These are phyloP conservation scores for Claviceps humidiphila DNA, from an alignment of 2,329 filamentous ascomycete species.

Conservation along the genomic window DNA sequence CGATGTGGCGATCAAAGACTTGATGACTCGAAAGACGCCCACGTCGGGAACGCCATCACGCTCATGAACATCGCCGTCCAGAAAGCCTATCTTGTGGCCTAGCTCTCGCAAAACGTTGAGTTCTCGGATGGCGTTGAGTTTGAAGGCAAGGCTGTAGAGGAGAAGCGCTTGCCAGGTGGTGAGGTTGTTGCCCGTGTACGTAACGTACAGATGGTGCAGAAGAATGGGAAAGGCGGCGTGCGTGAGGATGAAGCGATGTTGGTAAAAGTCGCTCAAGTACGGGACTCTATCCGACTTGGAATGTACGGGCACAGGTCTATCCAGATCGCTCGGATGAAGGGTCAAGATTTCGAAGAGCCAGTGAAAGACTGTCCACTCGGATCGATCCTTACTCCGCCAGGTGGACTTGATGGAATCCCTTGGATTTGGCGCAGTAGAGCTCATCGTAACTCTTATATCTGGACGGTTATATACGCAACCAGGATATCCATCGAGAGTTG, in stretches of 20 bases:
- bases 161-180: conserved; percentile 5
- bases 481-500: background rate
- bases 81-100: conserved; percentile 3
- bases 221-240: conserved; percentile 5
- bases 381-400: conserved; percentile 5
- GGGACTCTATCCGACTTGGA: conserved; percentile 4
- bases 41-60: conserved; percentile 5
- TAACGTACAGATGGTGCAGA: conserved; percentile 3
- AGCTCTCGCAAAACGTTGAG: conserved; percentile 2
- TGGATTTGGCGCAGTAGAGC: background rate
- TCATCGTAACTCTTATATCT: background rate
- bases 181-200: conserved; percentile 5
- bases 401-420: conserved; percentile 7
- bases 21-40: conserved; percentile 2
- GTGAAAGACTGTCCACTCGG: conserved; percentile 5
- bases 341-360: conserved; percentile 5
- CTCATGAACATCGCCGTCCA: conserved; percentile 6
- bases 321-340: conserved; percentile 2
- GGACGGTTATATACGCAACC: background rate
- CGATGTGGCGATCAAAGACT: conserved; percentile 2
- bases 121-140: conserved; percentile 5
- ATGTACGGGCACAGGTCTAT: conserved; percentile 4
- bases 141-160: conserved; percentile 3
- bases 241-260: conserved; percentile 5
- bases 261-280: conserved; percentile 3